Evolutionary conservation across 331 rosid species (phyloP).

Genomic region (Pyracantha coccinea): DNA sequence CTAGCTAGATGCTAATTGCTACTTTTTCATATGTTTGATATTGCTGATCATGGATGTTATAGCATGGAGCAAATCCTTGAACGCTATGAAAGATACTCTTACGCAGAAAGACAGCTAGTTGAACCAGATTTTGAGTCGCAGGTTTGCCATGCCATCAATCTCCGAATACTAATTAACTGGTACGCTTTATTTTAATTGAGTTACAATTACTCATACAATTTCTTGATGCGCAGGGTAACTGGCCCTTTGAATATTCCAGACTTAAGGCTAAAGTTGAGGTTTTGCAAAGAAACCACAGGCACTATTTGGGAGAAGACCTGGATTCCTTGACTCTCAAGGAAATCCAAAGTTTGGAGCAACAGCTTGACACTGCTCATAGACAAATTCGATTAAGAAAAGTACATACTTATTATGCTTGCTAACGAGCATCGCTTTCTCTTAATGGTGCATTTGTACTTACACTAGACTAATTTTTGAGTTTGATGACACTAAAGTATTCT

Average conservation of each 20-base stretch:
- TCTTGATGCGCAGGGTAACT: conserved; percentile 40
- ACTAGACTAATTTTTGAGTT: not conserved
- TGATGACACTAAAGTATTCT: not conserved
- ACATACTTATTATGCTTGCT: not conserved
- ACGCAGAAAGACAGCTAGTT: conserved; percentile 42
- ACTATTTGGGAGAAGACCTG: conserved; percentile 81
- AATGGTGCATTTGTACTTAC: not conserved
- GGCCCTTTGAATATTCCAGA: conserved; percentile 58
- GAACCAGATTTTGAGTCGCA: conserved; percentile 37
- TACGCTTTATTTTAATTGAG: not conserved
- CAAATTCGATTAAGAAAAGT: conserved; percentile 65
- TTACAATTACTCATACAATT: not conserved
- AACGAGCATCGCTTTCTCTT: not conserved
- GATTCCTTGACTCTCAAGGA: conserved; percentile 57
- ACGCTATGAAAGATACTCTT: conserved; percentile 72
- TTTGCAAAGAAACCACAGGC: conserved; percentile 61
- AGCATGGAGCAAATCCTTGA: conserved; percentile 91
- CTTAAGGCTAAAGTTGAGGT: conserved; percentile 61
- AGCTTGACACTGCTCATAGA: conserved; percentile 64
- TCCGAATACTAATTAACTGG: not conserved
- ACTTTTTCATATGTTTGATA: not conserved
- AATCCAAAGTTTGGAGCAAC: conserved; percentile 73
- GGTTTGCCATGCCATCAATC: conserved; percentile 12
- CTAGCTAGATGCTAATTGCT: not conserved
- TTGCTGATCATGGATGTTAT: not conserved